phyloP scores from a whole-genome alignment of 352 stramenopile species.

The Globisporangium canariense region DNA sequence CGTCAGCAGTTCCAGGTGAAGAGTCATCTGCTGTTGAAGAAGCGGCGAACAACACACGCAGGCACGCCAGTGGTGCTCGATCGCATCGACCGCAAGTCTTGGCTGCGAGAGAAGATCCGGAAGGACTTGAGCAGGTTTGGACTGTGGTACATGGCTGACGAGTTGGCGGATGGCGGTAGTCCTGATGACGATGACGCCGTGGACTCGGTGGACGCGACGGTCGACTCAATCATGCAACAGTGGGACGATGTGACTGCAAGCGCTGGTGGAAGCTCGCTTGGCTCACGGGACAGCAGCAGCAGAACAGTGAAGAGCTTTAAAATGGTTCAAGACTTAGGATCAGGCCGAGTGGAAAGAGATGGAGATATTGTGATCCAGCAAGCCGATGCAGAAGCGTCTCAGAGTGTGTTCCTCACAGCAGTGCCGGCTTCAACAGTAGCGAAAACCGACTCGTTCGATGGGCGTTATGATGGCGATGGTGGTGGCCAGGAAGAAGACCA shows the following conservation, averaged over 20 bases:
- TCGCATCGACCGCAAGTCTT: conserved; percentile 24
- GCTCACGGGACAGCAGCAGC: neutral
- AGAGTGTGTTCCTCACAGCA: conserved; percentile 21
- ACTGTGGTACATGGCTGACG: conserved; percentile 40
- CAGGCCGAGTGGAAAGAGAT: neutral
- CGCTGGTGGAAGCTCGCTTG: neutral
- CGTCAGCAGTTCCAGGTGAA: conserved; percentile 17
- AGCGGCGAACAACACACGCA: conserved; percentile 26
- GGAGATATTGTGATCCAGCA: neutral
- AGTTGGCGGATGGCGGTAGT: neutral
- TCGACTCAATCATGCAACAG: conserved; percentile 61
- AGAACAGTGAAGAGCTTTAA: neutral
- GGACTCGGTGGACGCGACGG: conserved; percentile 44
- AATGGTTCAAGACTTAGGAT: neutral
- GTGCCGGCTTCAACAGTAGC: conserved; percentile 13
- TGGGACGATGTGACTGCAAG: conserved; percentile 25
- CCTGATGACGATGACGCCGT: conserved; percentile 16
- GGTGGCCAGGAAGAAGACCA: conserved; percentile 8
- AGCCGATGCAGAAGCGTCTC: neutral
- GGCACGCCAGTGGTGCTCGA: conserved; percentile 33
- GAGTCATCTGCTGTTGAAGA: conserved; percentile 18
- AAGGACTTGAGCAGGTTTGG: conserved; percentile 55
- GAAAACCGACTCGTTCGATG: neutral
- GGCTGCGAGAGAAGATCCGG: conserved; percentile 50
- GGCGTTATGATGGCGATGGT: neutral